phyloP scores from a whole-genome alignment of 192 early-diverging fungal genomes.

The Phlyctochytrium planicorne region DNA sequence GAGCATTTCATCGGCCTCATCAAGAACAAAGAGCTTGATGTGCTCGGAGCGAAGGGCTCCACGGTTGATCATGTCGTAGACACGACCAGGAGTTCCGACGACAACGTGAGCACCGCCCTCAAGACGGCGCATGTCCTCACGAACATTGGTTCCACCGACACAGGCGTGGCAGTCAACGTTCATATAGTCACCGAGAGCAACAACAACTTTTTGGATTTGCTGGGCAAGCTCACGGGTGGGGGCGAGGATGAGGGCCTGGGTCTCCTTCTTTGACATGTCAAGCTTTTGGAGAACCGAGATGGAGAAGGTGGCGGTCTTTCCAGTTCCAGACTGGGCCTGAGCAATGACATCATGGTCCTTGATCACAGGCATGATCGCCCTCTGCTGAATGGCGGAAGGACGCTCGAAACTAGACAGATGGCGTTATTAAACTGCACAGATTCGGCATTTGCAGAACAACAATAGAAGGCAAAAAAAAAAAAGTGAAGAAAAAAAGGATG shows the following conservation, averaged over 20 bases:
- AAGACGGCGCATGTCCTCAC: slow-evolving; percentile 85
- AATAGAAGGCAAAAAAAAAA: neutral
- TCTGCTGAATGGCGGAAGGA: slow-evolving; percentile 98
- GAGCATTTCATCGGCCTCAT: slow-evolving; percentile 99
- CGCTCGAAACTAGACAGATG: slow-evolving; percentile 65
- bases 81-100: slow-evolving; percentile 97
- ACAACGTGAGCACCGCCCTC: slow-evolving; percentile 86
- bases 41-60: slow-evolving; percentile 73
- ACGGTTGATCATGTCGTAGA: slow-evolving; percentile 98
- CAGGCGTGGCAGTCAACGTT: slow-evolving; percentile 91
- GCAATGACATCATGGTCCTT: slow-evolving; percentile 98
- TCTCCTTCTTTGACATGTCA: slow-evolving; percentile 71
- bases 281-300: slow-evolving; percentile 97
- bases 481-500: neutral
- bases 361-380: slow-evolving; percentile 90
- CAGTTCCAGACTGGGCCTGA: slow-evolving; percentile 99
- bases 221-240: slow-evolving; percentile 97
- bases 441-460: neutral
- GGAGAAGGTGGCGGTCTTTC: slow-evolving; percentile 99
- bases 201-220: slow-evolving; percentile 96
- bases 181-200: slow-evolving; percentile 94
- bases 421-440: neutral
- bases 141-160: slow-evolving; percentile 94
- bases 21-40: slow-evolving; percentile 98
- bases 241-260: slow-evolving; percentile 95